phyloP scores from a whole-genome alignment of 495 filamentous ascomycete species.

The Glonium stellatum region DNA sequence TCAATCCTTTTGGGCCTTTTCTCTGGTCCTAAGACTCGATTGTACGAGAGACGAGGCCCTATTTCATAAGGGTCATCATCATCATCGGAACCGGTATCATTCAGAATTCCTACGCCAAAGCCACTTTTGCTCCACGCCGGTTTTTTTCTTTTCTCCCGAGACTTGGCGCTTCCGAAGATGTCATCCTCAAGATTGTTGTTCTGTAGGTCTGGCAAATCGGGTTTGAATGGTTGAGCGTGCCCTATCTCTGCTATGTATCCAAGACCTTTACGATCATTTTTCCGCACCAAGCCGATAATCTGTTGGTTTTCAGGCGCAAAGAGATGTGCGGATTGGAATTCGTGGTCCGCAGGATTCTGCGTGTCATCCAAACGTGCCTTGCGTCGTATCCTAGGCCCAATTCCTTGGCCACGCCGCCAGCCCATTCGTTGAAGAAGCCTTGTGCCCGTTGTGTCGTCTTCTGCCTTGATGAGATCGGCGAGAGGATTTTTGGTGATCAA shows the following conservation, averaged over 20 bases:
- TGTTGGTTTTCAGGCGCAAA: conserved; percentile 84
- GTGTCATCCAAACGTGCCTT: conserved; percentile 60
- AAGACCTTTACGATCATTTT: conserved; percentile 73
- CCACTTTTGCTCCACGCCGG: conserved; percentile 42
- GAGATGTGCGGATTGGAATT: conserved; percentile 46
- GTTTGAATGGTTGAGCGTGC: background rate
- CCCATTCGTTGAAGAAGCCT: conserved; percentile 90
- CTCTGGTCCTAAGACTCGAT: conserved; percentile 71
- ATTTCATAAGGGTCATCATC: conserved; percentile 94
- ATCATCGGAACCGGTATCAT: conserved; percentile 95
- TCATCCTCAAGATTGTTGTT: conserved; percentile 20
- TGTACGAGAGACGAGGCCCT: conserved; percentile 88
- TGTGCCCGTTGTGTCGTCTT: conserved; percentile 82
- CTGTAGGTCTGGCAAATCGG: conserved; percentile 33
- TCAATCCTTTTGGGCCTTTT: conserved; percentile 64
- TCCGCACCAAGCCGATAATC: conserved; percentile 68
- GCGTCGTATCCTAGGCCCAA: conserved; percentile 81
- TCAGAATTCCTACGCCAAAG: conserved; percentile 84
- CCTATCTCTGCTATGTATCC: conserved; percentile 62
- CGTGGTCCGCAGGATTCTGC: conserved; percentile 31
- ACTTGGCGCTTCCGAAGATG: background rate
- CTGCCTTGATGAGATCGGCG: conserved; percentile 66
- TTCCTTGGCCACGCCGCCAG: conserved; percentile 88
- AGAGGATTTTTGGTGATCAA: conserved; percentile 49
- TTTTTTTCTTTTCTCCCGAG: conserved; percentile 17